Evolutionary conservation across 2,329 filamentous ascomycete genomes (phyloP).

Genomic region (Penicillium concentricum): DNA sequence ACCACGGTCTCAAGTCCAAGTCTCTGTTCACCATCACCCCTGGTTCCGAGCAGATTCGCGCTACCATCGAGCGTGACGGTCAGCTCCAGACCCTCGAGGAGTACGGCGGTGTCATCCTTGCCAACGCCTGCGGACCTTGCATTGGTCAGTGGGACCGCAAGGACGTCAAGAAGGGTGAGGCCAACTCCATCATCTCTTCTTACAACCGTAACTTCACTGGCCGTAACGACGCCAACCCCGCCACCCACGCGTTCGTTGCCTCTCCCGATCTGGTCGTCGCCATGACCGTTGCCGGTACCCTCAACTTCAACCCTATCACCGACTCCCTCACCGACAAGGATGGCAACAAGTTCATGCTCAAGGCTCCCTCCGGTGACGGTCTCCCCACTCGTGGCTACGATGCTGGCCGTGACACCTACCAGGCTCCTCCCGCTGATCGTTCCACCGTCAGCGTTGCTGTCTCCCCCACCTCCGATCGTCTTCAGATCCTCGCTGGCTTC

Average conservation of each 20-base stretch:
- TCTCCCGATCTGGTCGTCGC: slow-evolving; percentile 89
- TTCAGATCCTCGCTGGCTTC: slow-evolving; percentile 89
- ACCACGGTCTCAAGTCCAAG: slow-evolving; percentile 93
- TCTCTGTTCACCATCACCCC: slow-evolving; percentile 91
- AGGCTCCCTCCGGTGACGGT: slow-evolving; percentile 74
- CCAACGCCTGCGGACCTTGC: slow-evolving; percentile 91
- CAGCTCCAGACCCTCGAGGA: slow-evolving; percentile 94
- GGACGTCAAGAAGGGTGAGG: slow-evolving; percentile 90
- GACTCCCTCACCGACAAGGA: slow-evolving; percentile 92
- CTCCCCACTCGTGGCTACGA: slow-evolving; percentile 83
- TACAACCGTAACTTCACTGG: slow-evolving; percentile 99
- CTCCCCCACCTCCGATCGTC: slow-evolving; percentile 85
- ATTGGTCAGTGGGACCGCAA: slow-evolving; percentile 94
- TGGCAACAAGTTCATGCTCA: slow-evolving; percentile 91
- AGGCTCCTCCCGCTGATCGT: slow-evolving; percentile 84
- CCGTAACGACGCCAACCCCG: slow-evolving; percentile 93
- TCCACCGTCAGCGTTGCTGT: slow-evolving; percentile 72
- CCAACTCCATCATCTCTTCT: slow-evolving; percentile 96
- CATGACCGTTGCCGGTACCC: slow-evolving; percentile 75
- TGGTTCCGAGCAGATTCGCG: slow-evolving; percentile 94
- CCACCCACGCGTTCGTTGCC: slow-evolving; percentile 89
- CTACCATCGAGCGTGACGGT: slow-evolving; percentile 86
- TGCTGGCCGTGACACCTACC: slow-evolving; percentile 89
- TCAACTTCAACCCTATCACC: slow-evolving; percentile 93
- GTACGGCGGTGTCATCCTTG: slow-evolving; percentile 90